phyloP scores from a whole-genome alignment of 805 yeast species.

The Lipomyces yamanashiensis region DNA sequence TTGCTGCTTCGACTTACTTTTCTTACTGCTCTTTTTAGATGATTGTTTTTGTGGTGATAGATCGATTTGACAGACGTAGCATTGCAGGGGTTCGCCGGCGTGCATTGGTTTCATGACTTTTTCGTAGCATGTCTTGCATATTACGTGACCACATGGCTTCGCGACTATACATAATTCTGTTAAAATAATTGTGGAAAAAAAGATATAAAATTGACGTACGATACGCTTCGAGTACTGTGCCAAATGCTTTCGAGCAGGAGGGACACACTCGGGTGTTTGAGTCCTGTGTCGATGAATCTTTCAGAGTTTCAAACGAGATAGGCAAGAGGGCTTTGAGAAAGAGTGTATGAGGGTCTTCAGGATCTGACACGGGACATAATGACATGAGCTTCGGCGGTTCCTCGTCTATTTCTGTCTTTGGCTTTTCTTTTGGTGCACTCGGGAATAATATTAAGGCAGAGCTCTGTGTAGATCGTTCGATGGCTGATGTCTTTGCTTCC shows the following conservation, averaged over 20 bases:
- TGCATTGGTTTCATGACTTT: slow-evolving; percentile 29
- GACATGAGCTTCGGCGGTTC: slow-evolving; percentile 10
- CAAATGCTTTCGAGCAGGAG: slow-evolving; percentile 32
- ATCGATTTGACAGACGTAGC: slow-evolving; percentile 33
- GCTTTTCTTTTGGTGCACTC: not conserved
- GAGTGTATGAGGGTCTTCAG: slow-evolving; percentile 18
- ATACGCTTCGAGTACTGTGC: slow-evolving; percentile 27
- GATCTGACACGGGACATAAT: slow-evolving; percentile 34
- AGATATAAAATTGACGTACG: slow-evolving; percentile 19
- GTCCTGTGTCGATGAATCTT: slow-evolving; percentile 5
- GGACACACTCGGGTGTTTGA: slow-evolving; percentile 32
- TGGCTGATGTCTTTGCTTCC: not conserved
- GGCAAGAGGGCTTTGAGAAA: slow-evolving; percentile 24
- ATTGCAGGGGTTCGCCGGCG: slow-evolving; percentile 26
- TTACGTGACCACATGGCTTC: slow-evolving; percentile 35
- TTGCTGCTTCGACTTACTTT: not conserved
- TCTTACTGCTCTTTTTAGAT: slow-evolving; percentile 5
- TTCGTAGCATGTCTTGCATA: slow-evolving; percentile 34
- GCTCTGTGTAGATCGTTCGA: too few relatives aligned
- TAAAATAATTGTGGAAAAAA: not conserved
- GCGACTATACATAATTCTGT: slow-evolving; percentile 17
- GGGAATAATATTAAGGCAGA: not conserved
- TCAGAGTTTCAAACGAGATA: slow-evolving; percentile 21
- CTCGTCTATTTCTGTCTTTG: not conserved
- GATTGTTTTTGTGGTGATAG: slow-evolving; percentile 7